These are phyloP conservation scores for Lentinula boryana DNA, from an alignment of 768 basidiomycete species.

Conservation along the genomic window DNA sequence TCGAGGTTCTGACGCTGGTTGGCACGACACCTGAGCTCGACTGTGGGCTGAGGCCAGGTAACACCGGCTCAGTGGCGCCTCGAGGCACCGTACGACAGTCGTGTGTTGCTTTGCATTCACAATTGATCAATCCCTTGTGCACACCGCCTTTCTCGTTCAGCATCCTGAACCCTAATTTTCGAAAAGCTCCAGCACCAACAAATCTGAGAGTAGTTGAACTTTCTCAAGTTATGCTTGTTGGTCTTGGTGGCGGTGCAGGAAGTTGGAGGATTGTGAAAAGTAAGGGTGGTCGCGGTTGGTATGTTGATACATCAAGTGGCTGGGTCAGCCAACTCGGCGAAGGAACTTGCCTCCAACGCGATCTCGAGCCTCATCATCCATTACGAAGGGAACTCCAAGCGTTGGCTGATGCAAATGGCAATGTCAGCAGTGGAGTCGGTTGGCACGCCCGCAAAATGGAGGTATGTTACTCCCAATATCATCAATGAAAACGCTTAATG, in stretches of 20 bases:
- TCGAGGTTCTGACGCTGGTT: conserved; percentile 83
- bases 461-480: conserved; percentile 40
- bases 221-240: conserved; percentile 60
- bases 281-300: conserved; percentile 94
- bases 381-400: conserved; percentile 66
- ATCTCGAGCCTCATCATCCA: conserved; percentile 55
- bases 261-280: conserved; percentile 87
- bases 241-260: conserved; percentile 72
- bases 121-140: conserved; percentile 76
- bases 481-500: background rate
- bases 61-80: conserved; percentile 17
- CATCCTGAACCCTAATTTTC: conserved; percentile 24
- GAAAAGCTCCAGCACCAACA: conserved; percentile 48
- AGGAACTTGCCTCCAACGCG: conserved; percentile 47
- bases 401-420: conserved; percentile 76
- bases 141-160: conserved; percentile 72
- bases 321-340: conserved; percentile 55
- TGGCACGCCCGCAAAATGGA: conserved; percentile 99
- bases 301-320: conserved; percentile 81
- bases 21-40: conserved; percentile 74
- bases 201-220: conserved; percentile 85
- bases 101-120: conserved; percentile 69
- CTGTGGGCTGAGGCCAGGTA: conserved; percentile 37
- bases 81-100: conserved; percentile 57
- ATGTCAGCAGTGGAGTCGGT: conserved; percentile 86